These are phyloP conservation scores for Xerocomus minutiporus DNA, from an alignment of 1,284 basidiomycete species.

Conservation along the genomic window DNA sequence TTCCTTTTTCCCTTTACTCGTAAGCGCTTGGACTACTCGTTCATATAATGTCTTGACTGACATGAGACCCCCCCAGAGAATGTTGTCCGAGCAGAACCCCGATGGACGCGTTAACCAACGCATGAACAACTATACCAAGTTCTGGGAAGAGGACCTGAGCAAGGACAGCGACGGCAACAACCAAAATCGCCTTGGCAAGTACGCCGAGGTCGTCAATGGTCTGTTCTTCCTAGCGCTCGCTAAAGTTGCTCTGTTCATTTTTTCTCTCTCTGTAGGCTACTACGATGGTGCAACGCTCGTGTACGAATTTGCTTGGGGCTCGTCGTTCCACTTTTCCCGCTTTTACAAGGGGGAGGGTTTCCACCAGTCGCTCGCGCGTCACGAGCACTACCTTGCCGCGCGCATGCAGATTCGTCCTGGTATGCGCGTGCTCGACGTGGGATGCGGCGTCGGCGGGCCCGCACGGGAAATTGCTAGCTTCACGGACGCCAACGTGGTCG, in stretches of 20 bases:
- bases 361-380: constrained; percentile 78
- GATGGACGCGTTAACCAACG: constrained; percentile 82
- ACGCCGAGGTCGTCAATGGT: constrained; percentile 95
- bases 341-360: constrained; percentile 97
- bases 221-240: constrained; percentile 20
- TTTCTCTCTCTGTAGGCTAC: constrained; percentile 56
- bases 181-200: constrained; percentile 76
- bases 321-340: constrained; percentile 97
- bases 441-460: constrained; percentile 96
- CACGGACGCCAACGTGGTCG: constrained; percentile 82
- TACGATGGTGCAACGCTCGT: constrained; percentile 96
- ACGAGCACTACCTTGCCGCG: constrained; percentile 95
- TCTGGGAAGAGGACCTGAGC: constrained; percentile 86
- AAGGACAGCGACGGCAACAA: constrained; percentile 71
- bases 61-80: constrained; percentile 2
- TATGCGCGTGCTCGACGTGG: constrained; percentile 97
- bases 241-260: neutral
- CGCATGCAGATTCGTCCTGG: constrained; percentile 81
- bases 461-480: constrained; percentile 94
- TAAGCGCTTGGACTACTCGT: neutral
- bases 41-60: neutral
- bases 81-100: constrained; percentile 21
- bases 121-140: constrained; percentile 88
- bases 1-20: neutral
- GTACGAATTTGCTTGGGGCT: constrained; percentile 94